Percentiles rank a stretch among this genome's conserved stretches.
These are phyloP conservation scores for Cryptococcus sp. DNA, from an alignment of 1,284 basidiomycete genomes.

Conservation along the genomic window DNA sequence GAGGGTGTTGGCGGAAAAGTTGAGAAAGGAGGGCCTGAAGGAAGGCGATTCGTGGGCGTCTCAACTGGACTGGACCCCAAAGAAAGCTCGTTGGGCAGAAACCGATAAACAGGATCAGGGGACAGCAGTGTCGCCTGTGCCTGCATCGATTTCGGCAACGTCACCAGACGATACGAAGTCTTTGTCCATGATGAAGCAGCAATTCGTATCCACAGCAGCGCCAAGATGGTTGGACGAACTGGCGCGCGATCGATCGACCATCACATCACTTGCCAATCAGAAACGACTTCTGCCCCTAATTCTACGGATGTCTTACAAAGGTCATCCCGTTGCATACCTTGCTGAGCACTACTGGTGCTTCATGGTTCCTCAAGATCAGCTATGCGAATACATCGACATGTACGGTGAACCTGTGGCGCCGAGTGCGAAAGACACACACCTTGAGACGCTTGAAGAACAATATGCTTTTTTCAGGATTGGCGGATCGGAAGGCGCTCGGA, in stretches of 20 bases:
- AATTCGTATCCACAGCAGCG: slow-evolving; percentile 1
- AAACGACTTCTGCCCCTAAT: slow-evolving; percentile 46
- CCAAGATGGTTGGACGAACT: slow-evolving; percentile 30
- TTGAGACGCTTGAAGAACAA: slow-evolving; percentile 21
- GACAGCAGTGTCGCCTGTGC: background rate
- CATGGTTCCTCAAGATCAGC: slow-evolving; percentile 34
- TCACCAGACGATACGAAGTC: background rate
- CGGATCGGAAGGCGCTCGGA: slow-evolving; percentile 12
- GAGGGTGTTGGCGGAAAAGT: slow-evolving; percentile 64
- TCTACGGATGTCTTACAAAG: slow-evolving; percentile 45
- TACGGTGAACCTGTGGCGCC: slow-evolving; percentile 40
- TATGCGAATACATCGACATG: slow-evolving; percentile 25
- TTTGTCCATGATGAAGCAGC: background rate
- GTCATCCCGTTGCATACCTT: slow-evolving; percentile 48
- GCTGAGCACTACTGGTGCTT: slow-evolving; percentile 52
- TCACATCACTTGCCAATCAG: slow-evolving; percentile 23
- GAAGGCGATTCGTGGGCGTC: slow-evolving; percentile 79
- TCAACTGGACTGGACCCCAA: slow-evolving; percentile 95
- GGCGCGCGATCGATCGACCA: slow-evolving; percentile 7
- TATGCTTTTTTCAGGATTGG: slow-evolving; percentile 43
- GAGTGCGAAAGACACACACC: slow-evolving; percentile 20
- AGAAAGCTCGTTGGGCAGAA: slow-evolving; percentile 65
- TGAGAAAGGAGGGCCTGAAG: slow-evolving; percentile 64
- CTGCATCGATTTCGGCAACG: background rate
- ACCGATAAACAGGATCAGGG: slow-evolving; percentile 7